Evolutionary conservation across 371 early-diverging fungal genomes (phyloP), one percentile per base, ranked within the genome.

Genomic region (Hamiltosporidium tvaerminnensis): DNA sequence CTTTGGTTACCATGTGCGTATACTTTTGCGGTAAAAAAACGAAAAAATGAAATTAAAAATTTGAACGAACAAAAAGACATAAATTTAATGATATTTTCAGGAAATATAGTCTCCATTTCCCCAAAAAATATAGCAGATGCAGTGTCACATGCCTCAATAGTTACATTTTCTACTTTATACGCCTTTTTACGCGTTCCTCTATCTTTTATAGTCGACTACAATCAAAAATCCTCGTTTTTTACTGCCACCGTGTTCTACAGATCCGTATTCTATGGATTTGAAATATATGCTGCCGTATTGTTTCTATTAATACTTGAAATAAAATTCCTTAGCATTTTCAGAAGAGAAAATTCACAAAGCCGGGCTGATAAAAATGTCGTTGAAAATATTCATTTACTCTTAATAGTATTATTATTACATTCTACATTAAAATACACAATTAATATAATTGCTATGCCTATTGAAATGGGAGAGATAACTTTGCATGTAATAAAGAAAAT

Each of bases 231-330:
- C 30, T 16, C 56, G 5, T 9, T 7, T 14, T 7, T 9, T 44
- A 35, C n/a, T 2, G 35, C 56, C 2, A 34, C 30, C 10, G 35
- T 56, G 3, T 56, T 56, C 10, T 56, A 37, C 56, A 35, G 56
- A 23, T 56, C 56, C 30, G 41, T 56, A 23, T 56, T 56, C 35
- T 56, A 56, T 33, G 56, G 56, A 16, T 32, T 34, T 5, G 56
- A 56, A 10, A 56, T 23, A n/a, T 56, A 56, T 41, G 16, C 32
- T 16, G 16, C 30, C 10, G 35, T 41, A 5, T 56, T 56, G n/a
- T 56, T 56, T 41, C 35, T 56, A 16, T 33, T 56, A 16, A 32
- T 56, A 35, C 56, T 56, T 35, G 37, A 56, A 41, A 56, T 34
- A 2, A 56, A 56, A 30, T 56, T 56, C 35, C n/a, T 56, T 16